phyloP scores from a whole-genome alignment of 1,284 basidiomycete species.

The Entoloma clypeatum region DNA sequence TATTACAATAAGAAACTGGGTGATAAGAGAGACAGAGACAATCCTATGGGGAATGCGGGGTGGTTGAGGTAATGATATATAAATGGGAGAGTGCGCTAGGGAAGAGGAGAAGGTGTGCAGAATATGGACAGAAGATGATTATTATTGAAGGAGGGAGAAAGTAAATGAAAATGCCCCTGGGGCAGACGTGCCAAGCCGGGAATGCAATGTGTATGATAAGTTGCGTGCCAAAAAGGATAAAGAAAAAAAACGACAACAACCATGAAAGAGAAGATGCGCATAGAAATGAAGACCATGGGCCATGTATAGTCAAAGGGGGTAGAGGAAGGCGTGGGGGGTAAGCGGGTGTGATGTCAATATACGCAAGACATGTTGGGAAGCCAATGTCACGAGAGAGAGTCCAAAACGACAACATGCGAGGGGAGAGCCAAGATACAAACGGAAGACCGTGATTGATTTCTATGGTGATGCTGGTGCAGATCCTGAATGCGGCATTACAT shows the following conservation, averaged over 20 bases:
- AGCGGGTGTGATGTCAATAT: slow-evolving; percentile 18
- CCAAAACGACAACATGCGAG: slow-evolving; percentile 23
- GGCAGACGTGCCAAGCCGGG: slow-evolving; percentile 22
- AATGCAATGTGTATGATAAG: slow-evolving; percentile 19
- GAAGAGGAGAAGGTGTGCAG: slow-evolving; percentile 19
- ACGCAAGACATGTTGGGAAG: slow-evolving; percentile 18
- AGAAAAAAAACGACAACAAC: slow-evolving; percentile 18
- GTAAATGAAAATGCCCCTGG: slow-evolving; percentile 24
- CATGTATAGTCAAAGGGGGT: slow-evolving; percentile 16
- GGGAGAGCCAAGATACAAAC: slow-evolving; percentile 14
- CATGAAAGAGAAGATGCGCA: slow-evolving; percentile 27
- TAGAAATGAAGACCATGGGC: slow-evolving; percentile 21
- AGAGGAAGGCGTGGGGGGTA: slow-evolving; percentile 9
- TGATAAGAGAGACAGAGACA: slow-evolving; percentile 21
- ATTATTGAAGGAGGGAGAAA: slow-evolving; percentile 17
- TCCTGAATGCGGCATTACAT: slow-evolving; percentile 9
- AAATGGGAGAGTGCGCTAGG: slow-evolving; percentile 8
- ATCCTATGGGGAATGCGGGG: slow-evolving; percentile 19
- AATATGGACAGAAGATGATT: slow-evolving; percentile 24
- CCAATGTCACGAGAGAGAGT: slow-evolving; percentile 23
- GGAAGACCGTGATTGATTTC: slow-evolving; percentile 7
- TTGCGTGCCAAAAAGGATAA: slow-evolving; percentile 20
- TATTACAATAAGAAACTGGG: slow-evolving; percentile 35
- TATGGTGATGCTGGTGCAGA: slow-evolving; percentile 23
- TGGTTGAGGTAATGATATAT: slow-evolving; percentile 22